Evolutionary conservation across 2,329 filamentous ascomycete genomes (phyloP).

Genomic region (Pyricularia sp.): DNA sequence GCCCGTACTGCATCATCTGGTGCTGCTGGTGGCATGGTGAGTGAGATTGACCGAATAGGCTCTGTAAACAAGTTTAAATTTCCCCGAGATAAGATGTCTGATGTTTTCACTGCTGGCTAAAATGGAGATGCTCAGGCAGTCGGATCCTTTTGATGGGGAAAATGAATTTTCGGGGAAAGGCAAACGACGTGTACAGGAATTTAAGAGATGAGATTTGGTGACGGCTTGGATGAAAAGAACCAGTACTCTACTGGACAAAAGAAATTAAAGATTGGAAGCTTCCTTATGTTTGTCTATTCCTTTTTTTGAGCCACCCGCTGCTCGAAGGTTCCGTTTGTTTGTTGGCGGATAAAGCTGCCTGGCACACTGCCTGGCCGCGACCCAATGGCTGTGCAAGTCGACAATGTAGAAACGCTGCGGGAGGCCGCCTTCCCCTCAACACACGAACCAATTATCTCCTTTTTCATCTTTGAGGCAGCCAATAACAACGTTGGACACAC

Average conservation of each 20-base stretch:
- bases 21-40: slow-evolving; percentile 8
- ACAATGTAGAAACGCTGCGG: no score
- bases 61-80: no score
- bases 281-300: no score
- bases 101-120: background rate
- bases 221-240: no score
- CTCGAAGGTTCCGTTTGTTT: background rate
- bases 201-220: background rate
- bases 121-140: no score
- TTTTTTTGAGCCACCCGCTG: background rate
- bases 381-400: no score
- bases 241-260: no score
- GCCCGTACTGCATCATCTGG: background rate
- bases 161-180: background rate
- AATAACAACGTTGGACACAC: no score
- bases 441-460: no score
- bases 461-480: no score
- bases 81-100: no score
- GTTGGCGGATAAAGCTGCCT: background rate
- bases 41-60: background rate
- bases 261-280: background rate
- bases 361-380: background rate
- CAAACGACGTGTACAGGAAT: background rate
- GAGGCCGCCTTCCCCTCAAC: no score
- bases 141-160: background rate